Conservation (phyloP, 805 yeast species). For the Henningerozyma blattae region DNA sequence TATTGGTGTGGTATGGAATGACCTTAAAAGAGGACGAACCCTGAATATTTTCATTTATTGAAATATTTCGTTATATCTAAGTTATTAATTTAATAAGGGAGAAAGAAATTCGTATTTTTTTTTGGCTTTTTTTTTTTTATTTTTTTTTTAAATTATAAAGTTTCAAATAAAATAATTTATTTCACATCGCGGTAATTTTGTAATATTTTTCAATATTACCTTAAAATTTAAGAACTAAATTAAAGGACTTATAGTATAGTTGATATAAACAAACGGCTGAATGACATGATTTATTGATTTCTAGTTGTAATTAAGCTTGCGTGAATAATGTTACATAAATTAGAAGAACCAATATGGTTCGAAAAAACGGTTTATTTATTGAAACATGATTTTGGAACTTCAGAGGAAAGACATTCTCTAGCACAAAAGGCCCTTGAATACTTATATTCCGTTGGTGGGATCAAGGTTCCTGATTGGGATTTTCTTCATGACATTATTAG, state of each 20-base stretch:
- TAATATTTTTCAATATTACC: too few relatives aligned
- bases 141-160: too few relatives aligned
- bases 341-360: constrained; percentile 7
- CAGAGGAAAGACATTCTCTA: constrained; percentile 4
- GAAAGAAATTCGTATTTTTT: too few relatives aligned
- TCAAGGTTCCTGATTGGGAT: constrained; percentile 10
- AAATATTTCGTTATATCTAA: not conserved
- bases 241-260: not conserved
- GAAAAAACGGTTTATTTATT: constrained; percentile 12
- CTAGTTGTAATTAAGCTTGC: not conserved
- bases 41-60: not conserved
- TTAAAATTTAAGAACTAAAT: too few relatives aligned
- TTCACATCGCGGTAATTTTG: not conserved
- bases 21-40: not conserved
- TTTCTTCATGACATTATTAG: constrained; percentile 4
- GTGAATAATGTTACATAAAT: constrained; percentile 3
- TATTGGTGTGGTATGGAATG: not conserved
- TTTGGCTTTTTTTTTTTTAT: too few relatives aligned
- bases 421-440: constrained; percentile 9
- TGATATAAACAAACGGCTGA: not conserved
- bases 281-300: not conserved
- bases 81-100: too few relatives aligned
- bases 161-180: too few relatives aligned
- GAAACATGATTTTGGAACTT: constrained; percentile 1
- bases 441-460: constrained; percentile 4